Percentiles rank a stretch among this genome's conserved stretches.
phyloP scores from a whole-genome alignment of 2,329 filamentous ascomycete species.

The Paramyrothecium sp. region DNA sequence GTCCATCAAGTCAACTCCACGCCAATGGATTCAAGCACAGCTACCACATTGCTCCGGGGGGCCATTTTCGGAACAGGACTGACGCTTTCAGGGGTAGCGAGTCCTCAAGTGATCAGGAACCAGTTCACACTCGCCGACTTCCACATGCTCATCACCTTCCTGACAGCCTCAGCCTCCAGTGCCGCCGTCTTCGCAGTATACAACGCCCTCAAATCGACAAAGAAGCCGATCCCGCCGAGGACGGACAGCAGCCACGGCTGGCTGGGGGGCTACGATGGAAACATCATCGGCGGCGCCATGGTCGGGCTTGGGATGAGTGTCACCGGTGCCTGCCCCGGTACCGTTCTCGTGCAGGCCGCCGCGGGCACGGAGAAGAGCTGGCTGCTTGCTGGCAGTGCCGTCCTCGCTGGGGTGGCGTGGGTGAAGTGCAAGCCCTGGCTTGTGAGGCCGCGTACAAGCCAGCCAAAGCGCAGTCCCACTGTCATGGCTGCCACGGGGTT shows the following conservation, averaged over 20 bases:
- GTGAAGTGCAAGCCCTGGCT: conserved; percentile 5
- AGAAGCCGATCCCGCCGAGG: conserved; percentile 1
- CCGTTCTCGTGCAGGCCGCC: conserved; percentile 8
- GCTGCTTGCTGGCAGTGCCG: conserved; percentile 2
- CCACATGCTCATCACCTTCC: conserved; percentile 9
- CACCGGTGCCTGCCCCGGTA: conserved; percentile 9
- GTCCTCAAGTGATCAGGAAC: conserved; percentile 7
- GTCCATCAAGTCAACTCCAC: neutral
- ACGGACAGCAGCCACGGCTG: conserved; percentile 4
- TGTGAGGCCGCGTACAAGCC: neutral
- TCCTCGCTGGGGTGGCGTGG: conserved; percentile 6
- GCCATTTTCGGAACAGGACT: conserved; percentile 8
- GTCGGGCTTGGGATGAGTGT: conserved; percentile 9
- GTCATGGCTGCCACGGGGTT: conserved; percentile 7
- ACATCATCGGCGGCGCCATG: conserved; percentile 6
- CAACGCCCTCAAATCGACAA: conserved; percentile 1
- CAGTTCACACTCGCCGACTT: conserved; percentile 9
- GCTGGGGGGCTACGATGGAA: conserved; percentile 7
- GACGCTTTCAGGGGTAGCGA: conserved; percentile 9
- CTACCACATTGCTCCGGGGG: conserved; percentile 2
- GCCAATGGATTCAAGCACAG: neutral
- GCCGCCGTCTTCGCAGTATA: conserved; percentile 7
- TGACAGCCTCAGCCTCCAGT: conserved; percentile 7
- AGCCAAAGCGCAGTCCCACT: neutral
- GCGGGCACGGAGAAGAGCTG: conserved; percentile 6